Base-by-base conservation (phyloP, 148 eudicot species). In the Amaranthus palmeri region DNA sequence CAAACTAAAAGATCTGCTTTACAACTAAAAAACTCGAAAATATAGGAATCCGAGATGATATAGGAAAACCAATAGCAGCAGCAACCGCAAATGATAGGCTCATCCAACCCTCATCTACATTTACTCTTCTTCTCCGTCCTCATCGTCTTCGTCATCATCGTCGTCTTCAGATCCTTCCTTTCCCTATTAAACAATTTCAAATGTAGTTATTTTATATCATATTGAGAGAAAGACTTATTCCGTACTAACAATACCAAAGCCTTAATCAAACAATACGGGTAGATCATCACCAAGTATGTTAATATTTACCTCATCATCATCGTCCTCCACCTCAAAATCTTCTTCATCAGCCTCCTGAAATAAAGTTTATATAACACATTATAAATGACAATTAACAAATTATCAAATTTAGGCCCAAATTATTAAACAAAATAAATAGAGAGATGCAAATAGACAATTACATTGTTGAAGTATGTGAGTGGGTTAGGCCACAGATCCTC, bases 401-500 rank as follows among this genome's bases (percentile, higher is more conserved):
- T 25, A 40, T 44, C 56, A 10, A 70, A 69, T 25, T 17, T 10
- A 11, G 17, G 51, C 64, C 45, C 8, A 72, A 51, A 9, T 52
- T 68, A 10, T 52, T 68, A 10, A 57, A 40, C n/a, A 13, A 54
- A 4, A 13, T 10, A 11, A 56, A 44, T 49, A 51, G 15, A 43
- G 55, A 54, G 65, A 25, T 48, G 54, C 43, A 17, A 18, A 14
- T 18, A 45, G 53, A 47, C 58, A 53, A 41, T 63, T 81, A 90
- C 99, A 79, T 84, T 88, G 85, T 82, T 89, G 73, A 92, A 96
- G 81, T 92, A 96, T 46, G 85, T 81, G 46, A 96, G 84, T 25
- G 97, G 99, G 61, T 96, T 96, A 45, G 97, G 96, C 97, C 97
- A 96, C 54, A 96, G 85, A 79, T 96, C 96, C 53, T 96, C 99